phyloP scores from a whole-genome alignment of 1,284 basidiomycete species.

The Ganoderma resinaceum region DNA sequence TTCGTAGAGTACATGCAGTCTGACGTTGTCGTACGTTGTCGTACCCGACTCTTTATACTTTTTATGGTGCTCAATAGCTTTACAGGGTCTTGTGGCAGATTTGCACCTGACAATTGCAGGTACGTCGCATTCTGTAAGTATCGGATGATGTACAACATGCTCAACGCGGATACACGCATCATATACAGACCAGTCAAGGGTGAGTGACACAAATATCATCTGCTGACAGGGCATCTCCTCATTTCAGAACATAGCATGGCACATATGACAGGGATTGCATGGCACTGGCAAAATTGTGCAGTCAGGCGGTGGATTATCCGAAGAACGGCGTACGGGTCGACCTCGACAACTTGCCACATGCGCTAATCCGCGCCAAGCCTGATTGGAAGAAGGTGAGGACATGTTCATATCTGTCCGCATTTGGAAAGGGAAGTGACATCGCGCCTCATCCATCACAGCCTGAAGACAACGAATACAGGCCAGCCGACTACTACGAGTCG shows the following conservation, averaged over 20 bases:
- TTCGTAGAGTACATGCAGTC: conserved; percentile 85
- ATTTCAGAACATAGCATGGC: conserved; percentile 54
- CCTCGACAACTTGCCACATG: conserved; percentile 50
- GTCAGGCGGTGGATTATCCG: conserved; percentile 73
- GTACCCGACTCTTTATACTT: too few relatives aligned
- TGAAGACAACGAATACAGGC: conserved; percentile 65
- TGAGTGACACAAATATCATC: conserved; percentile 35
- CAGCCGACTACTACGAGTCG: conserved; percentile 75
- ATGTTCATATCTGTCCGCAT: background rate
- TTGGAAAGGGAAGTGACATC: background rate
- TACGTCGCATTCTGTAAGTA: conserved; percentile 32
- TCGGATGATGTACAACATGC: background rate
- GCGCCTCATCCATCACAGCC: conserved; percentile 41
- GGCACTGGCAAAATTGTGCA: conserved; percentile 69
- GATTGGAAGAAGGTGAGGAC: conserved; percentile 64
- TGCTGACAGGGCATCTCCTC: too few relatives aligned
- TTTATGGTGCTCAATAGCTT: background rate
- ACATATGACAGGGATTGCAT: conserved; percentile 68
- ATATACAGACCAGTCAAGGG: conserved; percentile 68
- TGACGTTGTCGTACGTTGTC: conserved; percentile 65
- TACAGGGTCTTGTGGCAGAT: conserved; percentile 68
- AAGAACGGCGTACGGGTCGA: conserved; percentile 75
- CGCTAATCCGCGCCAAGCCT: conserved; percentile 69
- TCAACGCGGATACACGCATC: background rate
- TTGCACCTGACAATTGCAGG: conserved; percentile 78